Evolutionary conservation across 768 basidiomycete genomes (phyloP).

Genomic region (Podaxis carcinomalis): DNA sequence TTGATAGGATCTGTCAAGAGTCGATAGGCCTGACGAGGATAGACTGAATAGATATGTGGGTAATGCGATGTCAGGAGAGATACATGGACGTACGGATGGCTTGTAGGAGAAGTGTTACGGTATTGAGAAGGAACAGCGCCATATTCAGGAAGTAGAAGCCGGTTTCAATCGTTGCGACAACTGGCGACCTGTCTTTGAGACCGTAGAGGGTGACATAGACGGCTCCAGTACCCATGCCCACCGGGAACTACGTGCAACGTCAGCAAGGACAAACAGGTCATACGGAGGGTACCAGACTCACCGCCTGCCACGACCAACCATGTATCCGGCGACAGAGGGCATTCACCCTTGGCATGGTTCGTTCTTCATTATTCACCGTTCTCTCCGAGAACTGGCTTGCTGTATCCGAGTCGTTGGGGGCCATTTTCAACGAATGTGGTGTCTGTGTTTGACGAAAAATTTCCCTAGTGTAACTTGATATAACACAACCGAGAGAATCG

Average conservation of each 20-base stretch:
- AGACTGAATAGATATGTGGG: constrained; percentile 27
- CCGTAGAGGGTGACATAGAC: constrained; percentile 45
- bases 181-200: constrained; percentile 27
- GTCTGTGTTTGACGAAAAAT: neutral
- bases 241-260: constrained; percentile 32
- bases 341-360: constrained; percentile 1
- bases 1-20: constrained; percentile 41
- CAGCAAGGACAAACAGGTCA: neutral
- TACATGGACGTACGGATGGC: constrained; percentile 29
- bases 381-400: constrained; percentile 2
- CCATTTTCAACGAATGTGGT: constrained; percentile 10
- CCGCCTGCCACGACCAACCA: constrained; percentile 49
- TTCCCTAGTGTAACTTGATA: neutral
- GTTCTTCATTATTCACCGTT: constrained; percentile 1
- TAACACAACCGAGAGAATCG: neutral
- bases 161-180: constrained; percentile 34
- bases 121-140: constrained; percentile 38
- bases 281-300: constrained; percentile 20
- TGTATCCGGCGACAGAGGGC: constrained; percentile 29
- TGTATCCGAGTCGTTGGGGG: neutral
- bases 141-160: constrained; percentile 45
- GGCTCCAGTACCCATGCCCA: constrained; percentile 47
- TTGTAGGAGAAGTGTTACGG: constrained; percentile 36
- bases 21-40: constrained; percentile 36
- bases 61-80: neutral